phyloP scores from a whole-genome alignment of 148 eudicot species.

The Rhododendron ferrugineum region DNA sequence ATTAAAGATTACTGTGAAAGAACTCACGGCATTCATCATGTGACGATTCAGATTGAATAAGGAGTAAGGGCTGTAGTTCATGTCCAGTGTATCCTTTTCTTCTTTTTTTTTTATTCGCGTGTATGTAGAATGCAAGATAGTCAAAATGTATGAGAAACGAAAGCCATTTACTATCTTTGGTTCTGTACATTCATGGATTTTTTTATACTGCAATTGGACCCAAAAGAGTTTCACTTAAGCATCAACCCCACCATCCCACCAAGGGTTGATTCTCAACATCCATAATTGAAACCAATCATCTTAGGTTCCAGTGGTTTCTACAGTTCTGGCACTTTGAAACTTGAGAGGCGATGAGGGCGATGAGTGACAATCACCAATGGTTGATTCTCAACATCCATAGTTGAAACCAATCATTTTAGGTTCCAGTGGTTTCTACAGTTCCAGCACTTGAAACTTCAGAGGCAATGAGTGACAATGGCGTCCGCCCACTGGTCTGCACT shows the following conservation, averaged over 20 bases:
- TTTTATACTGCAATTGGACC: not conserved
- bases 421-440: not conserved
- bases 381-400: not conserved
- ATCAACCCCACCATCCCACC: not conserved
- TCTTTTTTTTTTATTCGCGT: not conserved
- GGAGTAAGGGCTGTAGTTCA: not conserved
- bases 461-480: not conserved
- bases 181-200: not conserved
- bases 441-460: not conserved
- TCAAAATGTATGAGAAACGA: not conserved
- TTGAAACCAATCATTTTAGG: not conserved
- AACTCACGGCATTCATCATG: slow-evolving; percentile 43
- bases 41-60: slow-evolving; percentile 50
- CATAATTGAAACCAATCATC: not conserved
- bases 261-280: not conserved
- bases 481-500: not conserved
- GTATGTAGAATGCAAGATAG: not conserved
- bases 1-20: slow-evolving; percentile 36
- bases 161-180: not conserved
- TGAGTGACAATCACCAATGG: not conserved
- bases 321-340: not conserved
- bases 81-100: not conserved
- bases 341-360: not conserved
- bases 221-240: not conserved
- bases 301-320: not conserved